A percentile compares a stretch with the other conserved stretches of the same genome.
Evolutionary conservation across 1,284 basidiomycete species (phyloP).

Genomic region (Inonotus obliquus): DNA sequence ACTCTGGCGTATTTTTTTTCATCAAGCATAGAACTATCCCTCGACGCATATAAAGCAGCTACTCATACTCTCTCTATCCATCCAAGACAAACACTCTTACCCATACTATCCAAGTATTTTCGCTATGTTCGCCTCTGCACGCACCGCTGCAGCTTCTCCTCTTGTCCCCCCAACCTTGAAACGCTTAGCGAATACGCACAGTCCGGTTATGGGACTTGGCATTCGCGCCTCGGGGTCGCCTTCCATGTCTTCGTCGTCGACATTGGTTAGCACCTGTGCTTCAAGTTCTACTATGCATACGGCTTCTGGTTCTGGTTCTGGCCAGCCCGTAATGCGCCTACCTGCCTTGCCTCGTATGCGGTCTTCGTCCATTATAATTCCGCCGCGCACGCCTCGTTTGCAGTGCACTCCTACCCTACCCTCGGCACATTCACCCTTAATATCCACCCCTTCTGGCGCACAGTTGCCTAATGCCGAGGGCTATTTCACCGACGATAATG

Average conservation of each 20-base stretch:
- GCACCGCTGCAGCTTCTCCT: background rate
- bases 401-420: background rate
- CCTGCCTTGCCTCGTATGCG: background rate
- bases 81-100: background rate
- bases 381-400: background rate
- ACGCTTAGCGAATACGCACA: background rate
- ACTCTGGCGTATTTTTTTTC: background rate
- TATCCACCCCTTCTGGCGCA: background rate
- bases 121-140: conserved; percentile 6
- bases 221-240: background rate
- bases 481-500: background rate
- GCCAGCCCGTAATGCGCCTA: background rate
- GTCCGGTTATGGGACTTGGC: background rate
- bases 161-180: conserved; percentile 1
- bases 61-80: background rate
- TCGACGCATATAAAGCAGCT: background rate
- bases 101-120: background rate
- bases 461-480: background rate
- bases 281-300: background rate
- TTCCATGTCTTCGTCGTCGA: background rate
- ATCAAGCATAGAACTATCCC: background rate
- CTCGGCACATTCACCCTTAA: background rate
- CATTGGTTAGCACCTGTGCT: background rate
- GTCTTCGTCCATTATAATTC: background rate
- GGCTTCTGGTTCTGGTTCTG: background rate